Conservation (phyloP, 202 grass and related monocot species). For the Bolboschoenoplectus hybrid region DNA sequence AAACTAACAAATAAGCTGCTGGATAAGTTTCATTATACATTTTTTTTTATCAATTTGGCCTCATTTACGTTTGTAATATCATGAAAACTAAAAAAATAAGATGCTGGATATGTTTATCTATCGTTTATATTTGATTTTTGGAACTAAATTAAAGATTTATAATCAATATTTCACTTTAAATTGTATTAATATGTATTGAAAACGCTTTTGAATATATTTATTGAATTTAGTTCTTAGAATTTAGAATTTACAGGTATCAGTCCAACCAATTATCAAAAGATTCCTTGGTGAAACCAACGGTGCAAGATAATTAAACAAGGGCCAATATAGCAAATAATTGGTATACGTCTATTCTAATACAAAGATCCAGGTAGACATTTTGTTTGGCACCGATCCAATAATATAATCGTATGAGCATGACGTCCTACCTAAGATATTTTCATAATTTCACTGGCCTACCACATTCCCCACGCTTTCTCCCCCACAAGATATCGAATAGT, state of each 20-base stretch:
- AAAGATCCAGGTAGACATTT: conserved; percentile 2
- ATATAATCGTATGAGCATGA: background rate
- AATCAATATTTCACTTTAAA: too few relatives aligned
- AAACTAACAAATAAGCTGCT: too few relatives aligned
- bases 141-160: too few relatives aligned
- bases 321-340: background rate
- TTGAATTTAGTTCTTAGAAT: too few relatives aligned
- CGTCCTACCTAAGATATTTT: conserved; percentile 15
- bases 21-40: too few relatives aligned
- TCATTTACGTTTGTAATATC: too few relatives aligned
- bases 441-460: background rate
- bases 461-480: background rate
- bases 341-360: background rate
- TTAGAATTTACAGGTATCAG: background rate
- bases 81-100: too few relatives aligned
- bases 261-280: conserved; percentile 13
- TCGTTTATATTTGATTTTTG: too few relatives aligned
- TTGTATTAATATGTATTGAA: too few relatives aligned
- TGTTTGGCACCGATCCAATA: conserved; percentile 6
- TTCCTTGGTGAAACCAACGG: background rate
- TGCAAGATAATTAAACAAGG: conserved; percentile 29
- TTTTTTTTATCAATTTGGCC: too few relatives aligned
- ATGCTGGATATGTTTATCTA: too few relatives aligned
- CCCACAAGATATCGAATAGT: background rate
- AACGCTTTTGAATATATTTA: too few relatives aligned